These are phyloP conservation scores for Aspergillus piperis DNA, from an alignment of 2,329 filamentous ascomycete species.

Conservation along the genomic window DNA sequence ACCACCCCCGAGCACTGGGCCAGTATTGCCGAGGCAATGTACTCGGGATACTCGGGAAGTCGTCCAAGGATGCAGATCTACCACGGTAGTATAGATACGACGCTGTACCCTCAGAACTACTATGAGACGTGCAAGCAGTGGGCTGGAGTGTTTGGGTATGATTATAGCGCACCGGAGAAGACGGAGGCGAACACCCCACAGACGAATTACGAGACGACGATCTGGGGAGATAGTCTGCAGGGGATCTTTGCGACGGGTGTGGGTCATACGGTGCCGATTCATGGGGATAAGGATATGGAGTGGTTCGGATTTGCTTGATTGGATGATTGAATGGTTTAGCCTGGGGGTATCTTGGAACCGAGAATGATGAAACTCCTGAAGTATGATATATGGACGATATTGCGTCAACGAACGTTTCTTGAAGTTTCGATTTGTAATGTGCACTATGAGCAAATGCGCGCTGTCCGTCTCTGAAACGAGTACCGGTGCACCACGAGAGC, in stretches of 20 bases:
- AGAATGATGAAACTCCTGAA: background rate
- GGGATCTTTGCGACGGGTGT: constrained; percentile 28
- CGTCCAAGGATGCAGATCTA: constrained; percentile 60
- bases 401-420: too few relatives aligned
- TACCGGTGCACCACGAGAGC: too few relatives aligned
- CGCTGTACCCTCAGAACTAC: constrained; percentile 57
- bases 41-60: constrained; percentile 44
- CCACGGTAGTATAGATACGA: constrained; percentile 57
- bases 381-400: background rate
- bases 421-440: too few relatives aligned
- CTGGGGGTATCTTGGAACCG: too few relatives aligned
- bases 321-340: background rate
- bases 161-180: constrained; percentile 20
- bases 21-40: constrained; percentile 24
- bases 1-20: constrained; percentile 25
- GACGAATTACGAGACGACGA: constrained; percentile 23
- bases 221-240: constrained; percentile 24
- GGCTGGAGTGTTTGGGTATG: constrained; percentile 51
- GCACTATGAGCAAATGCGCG: too few relatives aligned
- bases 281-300: constrained; percentile 24
- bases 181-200: constrained; percentile 19
- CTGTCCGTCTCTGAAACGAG: too few relatives aligned
- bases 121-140: constrained; percentile 61
- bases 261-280: constrained; percentile 24
- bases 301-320: constrained; percentile 27